Evolutionary conservation across 176 grass and related monocot genomes (phyloP).

Genomic region (Raddia guianensis): DNA sequence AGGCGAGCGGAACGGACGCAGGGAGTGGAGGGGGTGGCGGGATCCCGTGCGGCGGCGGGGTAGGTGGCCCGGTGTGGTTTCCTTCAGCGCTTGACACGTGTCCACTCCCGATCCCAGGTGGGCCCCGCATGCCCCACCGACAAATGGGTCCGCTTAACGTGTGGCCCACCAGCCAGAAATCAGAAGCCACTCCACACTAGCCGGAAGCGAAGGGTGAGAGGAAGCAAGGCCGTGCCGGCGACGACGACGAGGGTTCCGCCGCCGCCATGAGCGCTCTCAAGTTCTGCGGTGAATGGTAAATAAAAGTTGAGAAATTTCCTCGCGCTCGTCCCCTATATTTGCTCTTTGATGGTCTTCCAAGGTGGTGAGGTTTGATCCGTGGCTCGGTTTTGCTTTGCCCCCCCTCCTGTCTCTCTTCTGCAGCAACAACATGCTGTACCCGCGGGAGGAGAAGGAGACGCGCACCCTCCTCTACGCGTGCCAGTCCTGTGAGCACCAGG

Average conservation of each 20-base stretch:
- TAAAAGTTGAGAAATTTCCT: not conserved
- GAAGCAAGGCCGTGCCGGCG: not conserved
- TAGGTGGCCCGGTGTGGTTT: slow-evolving; percentile 42
- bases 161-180: slow-evolving; percentile 16
- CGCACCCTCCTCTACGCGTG: slow-evolving; percentile 70
- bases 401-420: not conserved
- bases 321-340: not conserved
- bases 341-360: not conserved
- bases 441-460: slow-evolving; percentile 79
- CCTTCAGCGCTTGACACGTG: slow-evolving; percentile 8
- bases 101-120: not conserved
- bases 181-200: no score
- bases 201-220: not conserved
- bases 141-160: not conserved
- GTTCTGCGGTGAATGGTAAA: slow-evolving; percentile 75
- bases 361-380: not conserved
- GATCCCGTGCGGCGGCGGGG: slow-evolving; percentile 45
- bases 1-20: slow-evolving; percentile 19
- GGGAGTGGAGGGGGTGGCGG: slow-evolving; percentile 17
- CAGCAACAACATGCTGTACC: slow-evolving; percentile 96
- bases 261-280: slow-evolving; percentile 65
- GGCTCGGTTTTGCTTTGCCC: not conserved
- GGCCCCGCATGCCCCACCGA: not conserved
- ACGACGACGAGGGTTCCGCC: not conserved
- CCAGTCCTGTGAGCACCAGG: slow-evolving; percentile 73